Evolutionary conservation across 78 protist species (phyloP).

Genomic region (Dictyostelium firmibasis): DNA sequence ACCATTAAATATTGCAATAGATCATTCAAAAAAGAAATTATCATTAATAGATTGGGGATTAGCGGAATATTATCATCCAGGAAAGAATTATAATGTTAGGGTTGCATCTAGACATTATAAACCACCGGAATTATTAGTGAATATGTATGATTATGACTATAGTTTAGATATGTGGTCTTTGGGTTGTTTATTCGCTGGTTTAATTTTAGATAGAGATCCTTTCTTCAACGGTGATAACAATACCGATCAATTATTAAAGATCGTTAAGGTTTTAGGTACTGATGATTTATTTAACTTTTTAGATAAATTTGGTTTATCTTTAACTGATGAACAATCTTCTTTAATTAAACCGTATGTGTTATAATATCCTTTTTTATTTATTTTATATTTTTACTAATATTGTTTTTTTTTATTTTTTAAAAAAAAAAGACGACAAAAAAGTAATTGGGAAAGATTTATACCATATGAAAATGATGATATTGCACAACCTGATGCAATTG

Average conservation of each 20-base stretch:
- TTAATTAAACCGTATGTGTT: conserved; percentile 43
- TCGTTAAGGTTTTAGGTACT: conserved; percentile 98
- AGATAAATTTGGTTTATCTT: conserved; percentile 94
- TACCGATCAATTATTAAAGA: conserved; percentile 99
- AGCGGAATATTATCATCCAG: conserved; percentile 99
- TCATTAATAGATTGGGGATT: conserved; percentile 99
- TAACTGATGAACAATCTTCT: conserved; percentile 48
- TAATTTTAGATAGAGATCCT: conserved; percentile 98
- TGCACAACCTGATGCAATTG: conserved; percentile 95
- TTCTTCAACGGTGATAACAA: conserved; percentile 99
- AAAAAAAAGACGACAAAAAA: conserved; percentile 23
- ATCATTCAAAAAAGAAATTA: conserved; percentile 93
- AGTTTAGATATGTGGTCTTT: conserved; percentile 98
- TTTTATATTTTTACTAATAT: neutral
- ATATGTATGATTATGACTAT: conserved; percentile 96
- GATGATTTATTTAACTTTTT: conserved; percentile 93
- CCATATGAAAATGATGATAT: conserved; percentile 81
- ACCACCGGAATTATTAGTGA: conserved; percentile 97
- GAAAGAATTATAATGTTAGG: conserved; percentile 96
- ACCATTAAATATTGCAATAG: conserved; percentile 98
- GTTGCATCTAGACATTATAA: conserved; percentile 99
- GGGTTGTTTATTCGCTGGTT: conserved; percentile 99
- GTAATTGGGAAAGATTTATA: conserved; percentile 64
- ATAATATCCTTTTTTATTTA: neutral
- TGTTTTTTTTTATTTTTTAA: neutral